phyloP scores from a whole-genome alignment of 2,329 filamentous ascomycete species.

The Fragosphaeria purpurea region DNA sequence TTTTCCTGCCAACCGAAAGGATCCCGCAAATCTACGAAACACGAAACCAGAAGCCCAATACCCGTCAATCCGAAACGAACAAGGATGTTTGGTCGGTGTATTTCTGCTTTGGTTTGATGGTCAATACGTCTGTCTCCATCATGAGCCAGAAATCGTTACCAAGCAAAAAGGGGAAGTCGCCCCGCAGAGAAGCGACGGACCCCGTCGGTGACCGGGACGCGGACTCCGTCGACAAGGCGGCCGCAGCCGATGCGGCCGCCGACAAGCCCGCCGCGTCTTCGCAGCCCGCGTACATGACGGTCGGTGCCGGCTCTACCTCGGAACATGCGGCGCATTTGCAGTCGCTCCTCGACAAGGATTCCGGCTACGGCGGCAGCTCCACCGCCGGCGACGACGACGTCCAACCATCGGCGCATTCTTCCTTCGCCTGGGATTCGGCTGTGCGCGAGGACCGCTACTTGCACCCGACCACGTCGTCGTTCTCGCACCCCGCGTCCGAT shows the following conservation, averaged over 20 bases:
- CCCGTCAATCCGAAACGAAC: too few species aligned
- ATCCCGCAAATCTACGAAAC: not conserved
- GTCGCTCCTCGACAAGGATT: conserved; percentile 74
- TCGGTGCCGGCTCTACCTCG: conserved; percentile 72
- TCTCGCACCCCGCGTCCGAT: conserved; percentile 32
- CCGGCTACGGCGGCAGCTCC: conserved; percentile 80
- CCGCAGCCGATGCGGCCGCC: conserved; percentile 14
- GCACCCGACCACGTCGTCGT: conserved; percentile 25
- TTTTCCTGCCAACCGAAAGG: conserved; percentile 4
- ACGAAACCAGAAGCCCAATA: too few species aligned
- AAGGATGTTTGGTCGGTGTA: too few species aligned
- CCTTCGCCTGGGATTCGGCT: conserved; percentile 33
- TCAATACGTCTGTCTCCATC: not conserved
- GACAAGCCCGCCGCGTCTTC: conserved; percentile 8
- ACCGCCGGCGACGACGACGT: conserved; percentile 43
- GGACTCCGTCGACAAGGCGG: conserved; percentile 13
- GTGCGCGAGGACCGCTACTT: conserved; percentile 36
- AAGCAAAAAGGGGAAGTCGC: conserved; percentile 41
- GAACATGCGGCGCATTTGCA: conserved; percentile 74
- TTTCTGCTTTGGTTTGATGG: too few species aligned
- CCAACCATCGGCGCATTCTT: conserved; percentile 17
- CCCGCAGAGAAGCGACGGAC: conserved; percentile 9
- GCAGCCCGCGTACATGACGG: conserved; percentile 61
- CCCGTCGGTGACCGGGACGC: conserved; percentile 11
- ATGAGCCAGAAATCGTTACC: conserved; percentile 54